Conservation (phyloP, 345 rosid genomes). For the Moricandia moricandioides region DNA sequence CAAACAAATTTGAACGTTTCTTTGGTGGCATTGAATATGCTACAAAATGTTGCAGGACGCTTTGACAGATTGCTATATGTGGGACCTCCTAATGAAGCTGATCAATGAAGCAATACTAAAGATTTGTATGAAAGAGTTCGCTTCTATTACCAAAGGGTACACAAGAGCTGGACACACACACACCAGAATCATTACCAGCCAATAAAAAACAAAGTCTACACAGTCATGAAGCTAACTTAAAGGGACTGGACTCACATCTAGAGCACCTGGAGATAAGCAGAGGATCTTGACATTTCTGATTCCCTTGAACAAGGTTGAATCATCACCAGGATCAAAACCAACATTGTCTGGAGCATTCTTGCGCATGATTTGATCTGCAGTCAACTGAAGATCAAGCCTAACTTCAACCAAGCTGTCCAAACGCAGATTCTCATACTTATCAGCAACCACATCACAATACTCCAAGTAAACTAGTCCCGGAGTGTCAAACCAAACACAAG, state of each 20-base stretch:
- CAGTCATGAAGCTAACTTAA: background rate
- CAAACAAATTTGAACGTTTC: background rate
- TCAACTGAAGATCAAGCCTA: constrained; percentile 28
- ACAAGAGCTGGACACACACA: background rate
- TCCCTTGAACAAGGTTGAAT: constrained; percentile 12
- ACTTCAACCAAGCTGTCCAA: constrained; percentile 27
- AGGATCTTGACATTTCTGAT: constrained; percentile 24
- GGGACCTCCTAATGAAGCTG: constrained; percentile 77
- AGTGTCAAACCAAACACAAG: constrained; percentile 23
- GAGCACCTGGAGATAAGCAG: constrained; percentile 3
- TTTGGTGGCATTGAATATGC: constrained; percentile 9
- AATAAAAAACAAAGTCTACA: background rate
- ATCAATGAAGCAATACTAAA: constrained; percentile 71
- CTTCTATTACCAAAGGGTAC: background rate
- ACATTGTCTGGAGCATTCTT: background rate
- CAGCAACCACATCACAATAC: constrained; percentile 22
- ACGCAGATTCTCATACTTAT: constrained; percentile 3
- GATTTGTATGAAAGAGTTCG: constrained; percentile 45
- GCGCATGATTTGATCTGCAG: constrained; percentile 16
- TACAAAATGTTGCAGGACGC: constrained; percentile 54
- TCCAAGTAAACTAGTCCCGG: constrained; percentile 30
- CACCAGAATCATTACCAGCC: background rate
- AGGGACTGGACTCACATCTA: constrained; percentile 12
- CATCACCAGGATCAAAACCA: constrained; percentile 25
- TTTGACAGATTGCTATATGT: constrained; percentile 82